These are phyloP conservation scores for Aspergillus cejpii DNA, from an alignment of 2,329 filamentous ascomycete species.

Conservation along the genomic window DNA sequence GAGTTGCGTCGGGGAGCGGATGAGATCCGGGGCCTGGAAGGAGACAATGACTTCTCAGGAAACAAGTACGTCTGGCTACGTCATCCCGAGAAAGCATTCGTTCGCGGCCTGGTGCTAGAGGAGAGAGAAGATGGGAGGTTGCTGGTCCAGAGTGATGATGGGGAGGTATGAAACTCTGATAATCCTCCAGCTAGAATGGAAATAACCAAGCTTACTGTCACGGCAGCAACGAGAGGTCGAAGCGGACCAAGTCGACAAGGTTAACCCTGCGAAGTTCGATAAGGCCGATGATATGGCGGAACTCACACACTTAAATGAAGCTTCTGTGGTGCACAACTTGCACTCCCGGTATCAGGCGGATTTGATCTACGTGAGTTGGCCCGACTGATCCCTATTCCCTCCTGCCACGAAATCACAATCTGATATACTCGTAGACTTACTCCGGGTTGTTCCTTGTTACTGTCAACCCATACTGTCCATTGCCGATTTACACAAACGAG, in stretches of 20 bases:
- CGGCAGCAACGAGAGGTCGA: slow-evolving; percentile 76
- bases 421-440: slow-evolving; percentile 59
- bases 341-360: slow-evolving; percentile 93
- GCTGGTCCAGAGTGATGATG: slow-evolving; percentile 88
- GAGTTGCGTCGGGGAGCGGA: slow-evolving; percentile 58
- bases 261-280: slow-evolving; percentile 99
- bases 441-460: slow-evolving; percentile 95
- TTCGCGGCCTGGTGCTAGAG: slow-evolving; percentile 86
- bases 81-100: slow-evolving; percentile 78
- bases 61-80: slow-evolving; percentile 98
- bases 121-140: slow-evolving; percentile 64
- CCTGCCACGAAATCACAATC: not conserved
- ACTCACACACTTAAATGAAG: slow-evolving; percentile 93
- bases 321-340: slow-evolving; percentile 94
- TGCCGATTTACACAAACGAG: slow-evolving; percentile 93
- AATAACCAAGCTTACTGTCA: slow-evolving; percentile 17
- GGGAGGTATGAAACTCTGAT: slow-evolving; percentile 55
- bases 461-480: slow-evolving; percentile 88
- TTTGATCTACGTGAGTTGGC: slow-evolving; percentile 66
- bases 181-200: not conserved
- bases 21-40: slow-evolving; percentile 68
- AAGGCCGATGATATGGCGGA: slow-evolving; percentile 99
- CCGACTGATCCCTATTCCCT: not conserved
- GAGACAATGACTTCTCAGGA: slow-evolving; percentile 97
- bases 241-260: slow-evolving; percentile 86